Conservation (phyloP, 2,329 filamentous ascomycete species). For the Cladosporium velox region DNA sequence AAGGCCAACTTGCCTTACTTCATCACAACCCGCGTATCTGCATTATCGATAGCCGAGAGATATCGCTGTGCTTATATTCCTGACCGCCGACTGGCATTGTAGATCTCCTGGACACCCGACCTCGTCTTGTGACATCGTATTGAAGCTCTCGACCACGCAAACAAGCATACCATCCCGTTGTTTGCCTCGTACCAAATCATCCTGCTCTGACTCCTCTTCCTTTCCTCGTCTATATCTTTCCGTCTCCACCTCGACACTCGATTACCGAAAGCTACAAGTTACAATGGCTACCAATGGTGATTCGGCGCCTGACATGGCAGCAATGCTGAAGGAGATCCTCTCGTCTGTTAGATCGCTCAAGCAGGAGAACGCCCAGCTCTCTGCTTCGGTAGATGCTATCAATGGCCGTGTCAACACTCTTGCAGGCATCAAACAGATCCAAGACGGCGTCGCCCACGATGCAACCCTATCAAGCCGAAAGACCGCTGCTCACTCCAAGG, state of each 20-base stretch:
- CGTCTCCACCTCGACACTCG: neutral
- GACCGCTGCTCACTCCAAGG: slow-evolving; percentile 27
- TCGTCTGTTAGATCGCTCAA: slow-evolving; percentile 57
- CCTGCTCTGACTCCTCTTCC: neutral
- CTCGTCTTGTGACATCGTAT: slow-evolving; percentile 9
- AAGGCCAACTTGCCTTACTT: slow-evolving; percentile 17
- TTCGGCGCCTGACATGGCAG: slow-evolving; percentile 17
- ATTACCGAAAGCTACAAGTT: neutral
- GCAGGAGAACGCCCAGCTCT: slow-evolving; percentile 57
- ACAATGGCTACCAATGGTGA: slow-evolving; percentile 18
- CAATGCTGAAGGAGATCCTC: slow-evolving; percentile 57
- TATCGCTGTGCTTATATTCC: slow-evolving; percentile 11
- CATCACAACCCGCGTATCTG: slow-evolving; percentile 14
- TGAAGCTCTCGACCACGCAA: neutral
- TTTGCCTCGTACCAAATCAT: neutral
- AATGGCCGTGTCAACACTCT: slow-evolving; percentile 63
- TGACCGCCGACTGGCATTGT: slow-evolving; percentile 1
- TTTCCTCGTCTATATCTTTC: neutral
- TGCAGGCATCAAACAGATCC: slow-evolving; percentile 59
- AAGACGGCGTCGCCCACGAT: slow-evolving; percentile 50
- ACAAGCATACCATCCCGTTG: neutral
- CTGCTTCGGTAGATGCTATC: slow-evolving; percentile 60
- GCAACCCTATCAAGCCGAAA: slow-evolving; percentile 31
- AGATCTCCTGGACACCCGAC: slow-evolving; percentile 10
- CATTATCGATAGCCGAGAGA: slow-evolving; percentile 17